phyloP scores from a whole-genome alignment of 805 yeast species.

The Maudiozyma barnettii region DNA sequence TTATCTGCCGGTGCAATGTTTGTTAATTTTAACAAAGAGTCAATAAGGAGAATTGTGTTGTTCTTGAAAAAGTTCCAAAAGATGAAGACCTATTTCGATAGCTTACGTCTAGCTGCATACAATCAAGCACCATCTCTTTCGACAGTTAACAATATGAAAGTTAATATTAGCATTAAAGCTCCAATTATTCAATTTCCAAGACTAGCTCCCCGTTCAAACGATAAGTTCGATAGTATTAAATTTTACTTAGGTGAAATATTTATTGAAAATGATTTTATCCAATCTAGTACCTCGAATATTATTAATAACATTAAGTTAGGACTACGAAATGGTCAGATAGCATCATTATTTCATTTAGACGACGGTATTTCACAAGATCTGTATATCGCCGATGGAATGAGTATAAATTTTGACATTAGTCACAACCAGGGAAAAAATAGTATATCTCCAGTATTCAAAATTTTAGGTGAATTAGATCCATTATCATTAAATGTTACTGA shows the following conservation, averaged over 20 bases:
- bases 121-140: conserved; percentile 64
- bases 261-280: conserved; percentile 50
- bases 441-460: conserved; percentile 38
- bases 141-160: conserved; percentile 44
- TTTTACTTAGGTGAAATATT: conserved; percentile 77
- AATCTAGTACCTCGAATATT: conserved; percentile 19
- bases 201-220: conserved; percentile 31
- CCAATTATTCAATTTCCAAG: conserved; percentile 80
- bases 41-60: conserved; percentile 55
- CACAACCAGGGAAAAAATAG: conserved; percentile 36
- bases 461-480: conserved; percentile 46
- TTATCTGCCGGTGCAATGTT: conserved; percentile 62
- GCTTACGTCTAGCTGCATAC: conserved; percentile 80
- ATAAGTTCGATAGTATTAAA: conserved; percentile 50
- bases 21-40: conserved; percentile 72
- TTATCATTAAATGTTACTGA: conserved; percentile 58
- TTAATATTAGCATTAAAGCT: conserved; percentile 65
- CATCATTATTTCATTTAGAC: conserved; percentile 48
- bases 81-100: conserved; percentile 85
- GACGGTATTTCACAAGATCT: conserved; percentile 40
- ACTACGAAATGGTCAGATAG: conserved; percentile 58
- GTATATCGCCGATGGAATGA: conserved; percentile 58
- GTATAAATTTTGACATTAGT: conserved; percentile 50
- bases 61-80: conserved; percentile 66
- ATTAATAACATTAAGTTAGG: conserved; percentile 60